Conservation (phyloP, 2,329 filamentous ascomycete genomes). For the Pyrenochaeta sp. region DNA sequence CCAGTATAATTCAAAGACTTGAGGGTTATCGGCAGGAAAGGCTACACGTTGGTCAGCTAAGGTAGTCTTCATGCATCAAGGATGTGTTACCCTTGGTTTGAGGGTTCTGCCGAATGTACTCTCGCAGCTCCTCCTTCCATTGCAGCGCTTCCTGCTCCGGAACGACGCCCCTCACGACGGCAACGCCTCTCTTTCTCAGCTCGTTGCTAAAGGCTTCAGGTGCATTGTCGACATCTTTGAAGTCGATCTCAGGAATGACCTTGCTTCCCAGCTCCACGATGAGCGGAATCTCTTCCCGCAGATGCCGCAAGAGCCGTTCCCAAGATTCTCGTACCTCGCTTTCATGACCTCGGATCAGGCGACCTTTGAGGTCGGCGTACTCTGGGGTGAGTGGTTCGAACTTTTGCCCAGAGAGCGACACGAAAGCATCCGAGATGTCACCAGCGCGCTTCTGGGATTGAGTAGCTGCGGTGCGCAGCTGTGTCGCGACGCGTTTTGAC, state of each 20-base stretch:
- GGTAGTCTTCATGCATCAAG: not conserved
- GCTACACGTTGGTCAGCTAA: slow-evolving; percentile 40
- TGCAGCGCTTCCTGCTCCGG: slow-evolving; percentile 54
- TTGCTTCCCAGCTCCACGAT: slow-evolving; percentile 54
- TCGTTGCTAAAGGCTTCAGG: slow-evolving; percentile 65
- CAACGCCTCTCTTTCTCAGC: slow-evolving; percentile 65
- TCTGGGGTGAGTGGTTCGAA: slow-evolving; percentile 56
- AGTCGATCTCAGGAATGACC: slow-evolving; percentile 58
- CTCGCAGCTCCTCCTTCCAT: slow-evolving; percentile 54
- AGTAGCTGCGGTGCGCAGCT: slow-evolving; percentile 41
- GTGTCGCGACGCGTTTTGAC: slow-evolving; percentile 24
- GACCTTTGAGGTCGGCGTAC: slow-evolving; percentile 56
- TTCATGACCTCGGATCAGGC: slow-evolving; percentile 59
- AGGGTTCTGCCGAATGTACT: slow-evolving; percentile 58
- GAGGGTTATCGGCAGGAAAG: slow-evolving; percentile 58
- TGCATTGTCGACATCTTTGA: slow-evolving; percentile 57
- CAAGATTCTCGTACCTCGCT: slow-evolving; percentile 56
- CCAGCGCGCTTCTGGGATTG: slow-evolving; percentile 55
- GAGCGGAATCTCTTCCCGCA: slow-evolving; percentile 56
- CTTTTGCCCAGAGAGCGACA: slow-evolving; percentile 57
- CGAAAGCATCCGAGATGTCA: slow-evolving; percentile 61
- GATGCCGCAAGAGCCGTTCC: slow-evolving; percentile 53
- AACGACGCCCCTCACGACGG: slow-evolving; percentile 57
- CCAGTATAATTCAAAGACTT: slow-evolving; percentile 63
- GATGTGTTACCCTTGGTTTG: slow-evolving; percentile 49